phyloP scores from a whole-genome alignment of 176 grass and related monocot species.

The Neostapfia colusana region DNA sequence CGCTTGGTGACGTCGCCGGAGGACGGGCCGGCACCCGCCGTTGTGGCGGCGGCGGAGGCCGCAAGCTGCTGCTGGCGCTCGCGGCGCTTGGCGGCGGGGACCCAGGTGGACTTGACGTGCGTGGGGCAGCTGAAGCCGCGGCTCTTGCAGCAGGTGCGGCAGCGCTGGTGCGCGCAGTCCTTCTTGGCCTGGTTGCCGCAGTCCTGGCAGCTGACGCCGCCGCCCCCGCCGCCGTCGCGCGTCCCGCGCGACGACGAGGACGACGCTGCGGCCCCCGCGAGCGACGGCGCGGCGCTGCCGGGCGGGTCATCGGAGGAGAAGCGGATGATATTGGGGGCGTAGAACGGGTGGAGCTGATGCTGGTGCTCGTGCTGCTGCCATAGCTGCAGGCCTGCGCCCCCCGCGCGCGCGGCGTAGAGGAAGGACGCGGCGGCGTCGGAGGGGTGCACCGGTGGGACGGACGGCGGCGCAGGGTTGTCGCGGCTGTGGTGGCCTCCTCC shows the following conservation, averaged over 20 bases:
- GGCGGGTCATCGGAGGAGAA: slow-evolving; percentile 79
- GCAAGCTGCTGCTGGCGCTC: slow-evolving; percentile 80
- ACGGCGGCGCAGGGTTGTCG: slow-evolving; percentile 27
- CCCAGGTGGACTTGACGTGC: slow-evolving; percentile 95
- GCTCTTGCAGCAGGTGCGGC: slow-evolving; percentile 97
- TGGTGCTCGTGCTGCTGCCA: slow-evolving; percentile 72
- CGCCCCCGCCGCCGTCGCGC: neutral
- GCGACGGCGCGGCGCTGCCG: slow-evolving; percentile 1
- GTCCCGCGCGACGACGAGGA: slow-evolving; percentile 39
- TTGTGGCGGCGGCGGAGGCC: slow-evolving; percentile 18
- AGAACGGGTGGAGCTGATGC: slow-evolving; percentile 42
- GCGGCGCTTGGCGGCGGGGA: slow-evolving; percentile 80
- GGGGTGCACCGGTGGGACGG: slow-evolving; percentile 49
- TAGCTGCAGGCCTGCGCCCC: slow-evolving; percentile 63
- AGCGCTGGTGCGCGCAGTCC: slow-evolving; percentile 77
- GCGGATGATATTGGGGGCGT: slow-evolving; percentile 63
- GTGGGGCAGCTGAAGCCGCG: slow-evolving; percentile 72
- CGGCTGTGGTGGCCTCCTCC: slow-evolving; percentile 52
- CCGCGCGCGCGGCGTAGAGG: slow-evolving; percentile 49
- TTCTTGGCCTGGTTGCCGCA: slow-evolving; percentile 99
- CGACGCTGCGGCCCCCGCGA: slow-evolving; percentile 33
- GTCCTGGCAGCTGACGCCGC: slow-evolving; percentile 80
- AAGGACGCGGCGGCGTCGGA: slow-evolving; percentile 50
- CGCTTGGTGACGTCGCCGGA: slow-evolving; percentile 56
- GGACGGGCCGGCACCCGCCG: slow-evolving; percentile 6